Percentiles rank a stretch among this genome's conserved stretches.
Evolutionary conservation across 192 early-diverging fungal species (phyloP).

Genomic region (Irineochytrium annulatum): DNA sequence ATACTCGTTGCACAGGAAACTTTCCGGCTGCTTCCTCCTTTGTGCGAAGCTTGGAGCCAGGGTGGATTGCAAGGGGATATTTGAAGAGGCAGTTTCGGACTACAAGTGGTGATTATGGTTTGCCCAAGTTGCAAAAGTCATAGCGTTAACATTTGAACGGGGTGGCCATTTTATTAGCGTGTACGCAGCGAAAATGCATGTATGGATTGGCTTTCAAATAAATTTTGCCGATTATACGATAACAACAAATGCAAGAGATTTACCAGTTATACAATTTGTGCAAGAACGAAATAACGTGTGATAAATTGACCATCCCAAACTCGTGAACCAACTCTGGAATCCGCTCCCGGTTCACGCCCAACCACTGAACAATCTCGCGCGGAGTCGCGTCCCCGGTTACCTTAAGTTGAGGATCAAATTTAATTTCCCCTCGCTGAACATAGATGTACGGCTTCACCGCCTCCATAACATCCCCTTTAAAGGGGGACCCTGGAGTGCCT

Average conservation of each 20-base stretch:
- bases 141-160: no score
- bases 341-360: conserved; percentile 44
- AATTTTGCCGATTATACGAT: no score
- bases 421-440: conserved; percentile 24
- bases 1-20: conserved; percentile 91
- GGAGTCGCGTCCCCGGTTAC: conserved; percentile 53
- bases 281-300: conserved; percentile 14
- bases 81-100: conserved; percentile 15
- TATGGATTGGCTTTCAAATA: no score
- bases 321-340: conserved; percentile 38
- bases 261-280: no score
- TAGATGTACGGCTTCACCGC: not conserved
- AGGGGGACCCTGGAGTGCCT: not conserved
- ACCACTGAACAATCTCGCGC: conserved; percentile 45
- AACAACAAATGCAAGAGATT: no score
- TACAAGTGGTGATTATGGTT: no score
- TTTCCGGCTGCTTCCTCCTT: conserved; percentile 87
- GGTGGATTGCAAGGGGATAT: conserved; percentile 41
- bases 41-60: conserved; percentile 74
- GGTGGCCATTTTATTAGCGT: no score
- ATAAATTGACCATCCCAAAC: conserved; percentile 15
- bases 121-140: no score
- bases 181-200: no score
- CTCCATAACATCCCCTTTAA: not conserved
- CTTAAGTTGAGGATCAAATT: conserved; percentile 50